Evolutionary conservation across 2,329 filamentous ascomycete species (phyloP).

Genomic region (Elsinoe fawcettii): DNA sequence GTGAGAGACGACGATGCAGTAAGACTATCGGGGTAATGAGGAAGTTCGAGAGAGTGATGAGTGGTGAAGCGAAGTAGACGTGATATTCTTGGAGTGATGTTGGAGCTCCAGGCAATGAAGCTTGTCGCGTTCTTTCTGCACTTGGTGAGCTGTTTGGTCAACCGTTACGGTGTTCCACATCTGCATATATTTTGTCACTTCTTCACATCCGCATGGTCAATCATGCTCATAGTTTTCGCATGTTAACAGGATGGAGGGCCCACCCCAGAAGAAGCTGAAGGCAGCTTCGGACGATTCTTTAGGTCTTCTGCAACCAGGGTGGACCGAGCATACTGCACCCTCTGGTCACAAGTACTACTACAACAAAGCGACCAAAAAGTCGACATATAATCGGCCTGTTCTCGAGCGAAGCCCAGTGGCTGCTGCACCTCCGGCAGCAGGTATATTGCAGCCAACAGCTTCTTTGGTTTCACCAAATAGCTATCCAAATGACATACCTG

Average conservation of each 20-base stretch:
- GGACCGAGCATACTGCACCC: constrained; percentile 90
- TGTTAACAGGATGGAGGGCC: constrained; percentile 14
- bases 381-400: constrained; percentile 71
- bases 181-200: background rate
- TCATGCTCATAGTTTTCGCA: background rate
- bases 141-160: constrained; percentile 4
- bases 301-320: constrained; percentile 65
- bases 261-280: constrained; percentile 53
- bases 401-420: constrained; percentile 15
- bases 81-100: background rate
- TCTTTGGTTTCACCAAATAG: background rate
- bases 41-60: background rate
- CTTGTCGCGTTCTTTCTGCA: constrained; percentile 14
- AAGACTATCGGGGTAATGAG: background rate
- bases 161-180: constrained; percentile 9
- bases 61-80: background rate
- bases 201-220: background rate
- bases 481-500: background rate
- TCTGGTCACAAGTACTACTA: constrained; percentile 82
- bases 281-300: constrained; percentile 61
- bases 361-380: constrained; percentile 71
- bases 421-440: constrained; percentile 18
- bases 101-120: constrained; percentile 16
- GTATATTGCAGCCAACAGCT: constrained; percentile 6
- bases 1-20: too few relatives aligned